Percentiles rank a stretch among this genome's conserved stretches.
These are phyloP conservation scores for Hemerocallis citrina DNA, from an alignment of 106 monocot genomes.

Conservation along the genomic window DNA sequence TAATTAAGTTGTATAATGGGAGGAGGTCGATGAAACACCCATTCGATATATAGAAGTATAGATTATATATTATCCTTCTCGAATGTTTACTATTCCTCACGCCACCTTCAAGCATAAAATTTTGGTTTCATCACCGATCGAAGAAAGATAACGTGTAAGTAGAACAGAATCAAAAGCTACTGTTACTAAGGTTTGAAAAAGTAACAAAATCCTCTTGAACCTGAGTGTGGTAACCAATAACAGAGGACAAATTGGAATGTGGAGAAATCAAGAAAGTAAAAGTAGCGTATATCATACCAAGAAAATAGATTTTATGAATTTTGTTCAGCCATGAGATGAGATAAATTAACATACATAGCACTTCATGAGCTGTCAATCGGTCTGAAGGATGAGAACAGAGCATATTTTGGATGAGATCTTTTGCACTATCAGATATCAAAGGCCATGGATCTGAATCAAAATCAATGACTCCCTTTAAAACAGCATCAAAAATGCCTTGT, in stretches of 20 bases:
- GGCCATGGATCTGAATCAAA: slow-evolving; percentile 27
- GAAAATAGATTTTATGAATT: not conserved
- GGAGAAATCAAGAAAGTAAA: not conserved
- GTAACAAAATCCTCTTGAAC: not conserved
- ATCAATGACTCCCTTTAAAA: slow-evolving; percentile 20
- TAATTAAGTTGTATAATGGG: too few species aligned
- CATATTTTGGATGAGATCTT: slow-evolving; percentile 20
- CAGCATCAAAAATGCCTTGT: slow-evolving; percentile 24
- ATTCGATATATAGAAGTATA: too few species aligned
- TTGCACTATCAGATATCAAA: slow-evolving; percentile 21
- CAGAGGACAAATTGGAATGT: not conserved
- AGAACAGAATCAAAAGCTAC: too few species aligned
- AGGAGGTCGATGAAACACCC: too few species aligned
- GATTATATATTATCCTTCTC: too few species aligned
- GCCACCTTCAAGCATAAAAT: too few species aligned
- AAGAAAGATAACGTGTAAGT: too few species aligned
- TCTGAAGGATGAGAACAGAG: slow-evolving; percentile 15
- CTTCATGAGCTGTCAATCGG: slow-evolving; percentile 17
- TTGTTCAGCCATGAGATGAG: not conserved
- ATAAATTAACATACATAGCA: slow-evolving; percentile 12
- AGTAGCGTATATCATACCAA: not conserved
- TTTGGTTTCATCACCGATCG: too few species aligned
- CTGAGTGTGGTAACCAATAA: not conserved
- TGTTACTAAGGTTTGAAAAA: too few species aligned
- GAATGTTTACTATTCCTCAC: too few species aligned